A percentile compares a stretch with the other conserved stretches of the same genome.
Conservation (phyloP, 2,329 filamentous ascomycete genomes). For the Phaeosphaeriaceae sp. region DNA sequence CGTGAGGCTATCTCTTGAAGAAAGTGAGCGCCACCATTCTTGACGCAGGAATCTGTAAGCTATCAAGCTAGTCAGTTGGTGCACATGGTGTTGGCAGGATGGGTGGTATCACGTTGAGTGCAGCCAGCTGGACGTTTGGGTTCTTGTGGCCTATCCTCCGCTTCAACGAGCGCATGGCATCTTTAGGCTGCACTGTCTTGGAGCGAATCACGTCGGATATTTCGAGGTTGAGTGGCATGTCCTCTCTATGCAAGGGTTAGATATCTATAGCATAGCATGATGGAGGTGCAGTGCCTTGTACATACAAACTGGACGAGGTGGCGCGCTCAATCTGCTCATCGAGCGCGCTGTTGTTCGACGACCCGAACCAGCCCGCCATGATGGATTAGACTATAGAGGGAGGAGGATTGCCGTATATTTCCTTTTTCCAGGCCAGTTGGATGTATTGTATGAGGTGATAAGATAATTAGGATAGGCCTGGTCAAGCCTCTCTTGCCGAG, state of each 20-base stretch:
- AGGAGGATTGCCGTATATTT: too few species aligned
- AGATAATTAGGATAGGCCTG: too few species aligned
- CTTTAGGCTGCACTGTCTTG: slow-evolving; percentile 95
- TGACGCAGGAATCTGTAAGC: slow-evolving; percentile 98
- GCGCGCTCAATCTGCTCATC: slow-evolving; percentile 98
- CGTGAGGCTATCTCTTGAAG: slow-evolving; percentile 92
- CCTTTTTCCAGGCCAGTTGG: too few species aligned
- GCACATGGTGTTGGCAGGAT: background rate
- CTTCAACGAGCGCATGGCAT: slow-evolving; percentile 97
- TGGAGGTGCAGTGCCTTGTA: background rate
- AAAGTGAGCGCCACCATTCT: slow-evolving; percentile 96
- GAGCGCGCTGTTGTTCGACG: slow-evolving; percentile 84
- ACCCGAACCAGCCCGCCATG: slow-evolving; percentile 94
- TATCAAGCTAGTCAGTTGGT: slow-evolving; percentile 40
- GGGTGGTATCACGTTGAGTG: slow-evolving; percentile 73
- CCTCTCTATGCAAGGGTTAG: slow-evolving; percentile 68
- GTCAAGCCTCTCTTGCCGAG: background rate
- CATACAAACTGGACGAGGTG: slow-evolving; percentile 88
- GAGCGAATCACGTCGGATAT: slow-evolving; percentile 97
- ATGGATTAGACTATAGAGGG: slow-evolving; percentile 5
- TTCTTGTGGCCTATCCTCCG: slow-evolving; percentile 96
- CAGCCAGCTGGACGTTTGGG: slow-evolving; percentile 92
- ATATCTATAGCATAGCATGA: background rate
- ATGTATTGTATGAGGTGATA: too few species aligned
- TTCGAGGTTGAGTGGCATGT: slow-evolving; percentile 96